Percentiles rank a stretch among this genome's conserved stretches.
Conservation (phyloP, 345 rosid genomes). For the Cardamine resedifolia region DNA sequence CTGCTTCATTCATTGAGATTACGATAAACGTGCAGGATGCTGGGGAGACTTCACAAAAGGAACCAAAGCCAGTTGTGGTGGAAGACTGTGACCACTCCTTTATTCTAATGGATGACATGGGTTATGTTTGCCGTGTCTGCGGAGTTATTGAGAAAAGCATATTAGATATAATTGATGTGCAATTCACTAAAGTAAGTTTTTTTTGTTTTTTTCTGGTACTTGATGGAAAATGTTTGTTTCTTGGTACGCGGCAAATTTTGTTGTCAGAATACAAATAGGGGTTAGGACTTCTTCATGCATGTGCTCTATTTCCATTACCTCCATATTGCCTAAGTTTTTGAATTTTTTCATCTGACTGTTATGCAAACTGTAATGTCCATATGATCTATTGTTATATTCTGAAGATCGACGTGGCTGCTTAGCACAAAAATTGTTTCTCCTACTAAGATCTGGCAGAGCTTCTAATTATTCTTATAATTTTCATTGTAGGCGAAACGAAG, state of each 20-base stretch:
- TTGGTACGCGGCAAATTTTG: not conserved
- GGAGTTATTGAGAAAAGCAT: conserved; percentile 76
- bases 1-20: conserved; percentile 12
- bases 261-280: not conserved
- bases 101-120: conserved; percentile 83
- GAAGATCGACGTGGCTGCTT: not conserved
- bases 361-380: not conserved
- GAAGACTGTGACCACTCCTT: conserved; percentile 77
- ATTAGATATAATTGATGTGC: conserved; percentile 74
- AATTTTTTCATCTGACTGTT: not conserved
- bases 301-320: not conserved
- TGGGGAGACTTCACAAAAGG: conserved; percentile 49
- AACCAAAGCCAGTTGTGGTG: conserved; percentile 46
- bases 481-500: conserved; percentile 58
- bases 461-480: conserved; percentile 6
- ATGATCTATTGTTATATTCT: not conserved
- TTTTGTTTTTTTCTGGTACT: not conserved
- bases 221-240: not conserved
- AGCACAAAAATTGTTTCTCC: not conserved
- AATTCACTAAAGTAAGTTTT: conserved; percentile 62
- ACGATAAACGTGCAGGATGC: conserved; percentile 45
- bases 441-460: not conserved
- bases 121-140: conserved; percentile 90
- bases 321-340: not conserved
- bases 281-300: not conserved